Conservation (phyloP, 495 filamentous ascomycete genomes). For the Tuber aestivum region DNA sequence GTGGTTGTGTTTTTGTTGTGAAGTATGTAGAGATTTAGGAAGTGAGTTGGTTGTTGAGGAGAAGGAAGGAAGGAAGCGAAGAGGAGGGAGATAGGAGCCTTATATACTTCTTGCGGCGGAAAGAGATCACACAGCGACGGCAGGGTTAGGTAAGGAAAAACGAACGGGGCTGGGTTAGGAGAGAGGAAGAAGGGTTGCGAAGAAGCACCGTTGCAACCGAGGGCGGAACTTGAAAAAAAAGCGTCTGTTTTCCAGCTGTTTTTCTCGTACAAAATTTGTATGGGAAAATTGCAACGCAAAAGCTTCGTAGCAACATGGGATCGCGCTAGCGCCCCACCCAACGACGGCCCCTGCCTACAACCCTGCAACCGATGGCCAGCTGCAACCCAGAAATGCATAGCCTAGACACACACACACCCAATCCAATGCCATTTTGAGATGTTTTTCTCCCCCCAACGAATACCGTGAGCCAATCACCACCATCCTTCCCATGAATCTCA, state of each 20-base stretch:
- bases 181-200: conserved; percentile 30
- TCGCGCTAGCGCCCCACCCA: conserved; percentile 24
- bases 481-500: not conserved
- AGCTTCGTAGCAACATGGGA: conserved; percentile 34
- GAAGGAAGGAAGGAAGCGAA: conserved; percentile 48
- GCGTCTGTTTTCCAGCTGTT: conserved; percentile 38
- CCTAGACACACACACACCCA: not conserved
- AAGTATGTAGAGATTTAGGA: conserved; percentile 45
- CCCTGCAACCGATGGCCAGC: conserved; percentile 3
- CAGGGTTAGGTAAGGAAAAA: conserved; percentile 11
- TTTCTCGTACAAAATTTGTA: conserved; percentile 40
- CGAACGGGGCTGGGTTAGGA: conserved; percentile 26
- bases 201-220: conserved; percentile 36
- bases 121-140: conserved; percentile 18
- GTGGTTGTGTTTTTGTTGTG: conserved; percentile 40
- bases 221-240: conserved; percentile 37
- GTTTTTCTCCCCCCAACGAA: not conserved
- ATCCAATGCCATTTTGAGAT: not conserved
- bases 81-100: conserved; percentile 49
- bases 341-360: conserved; percentile 4
- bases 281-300: conserved; percentile 38
- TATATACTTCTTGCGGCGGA: conserved; percentile 45
- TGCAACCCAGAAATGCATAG: conserved; percentile 3
- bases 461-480: not conserved
- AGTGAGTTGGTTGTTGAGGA: conserved; percentile 43